These are phyloP conservation scores for Eremomyces bilateralis DNA, from an alignment of 495 filamentous ascomycete species.

Conservation along the genomic window DNA sequence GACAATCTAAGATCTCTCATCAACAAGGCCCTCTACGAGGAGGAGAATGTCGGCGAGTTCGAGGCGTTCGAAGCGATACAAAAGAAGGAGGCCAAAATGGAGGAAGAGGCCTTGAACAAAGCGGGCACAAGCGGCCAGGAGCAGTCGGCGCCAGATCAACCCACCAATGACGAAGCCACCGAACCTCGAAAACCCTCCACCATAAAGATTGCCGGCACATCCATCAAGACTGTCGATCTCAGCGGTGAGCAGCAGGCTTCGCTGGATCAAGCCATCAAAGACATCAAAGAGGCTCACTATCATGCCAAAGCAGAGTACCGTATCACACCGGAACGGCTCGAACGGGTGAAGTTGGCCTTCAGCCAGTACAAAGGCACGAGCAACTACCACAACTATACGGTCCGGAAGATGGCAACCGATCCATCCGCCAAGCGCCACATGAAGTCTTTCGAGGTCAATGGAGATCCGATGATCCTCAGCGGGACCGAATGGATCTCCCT, in stretches of 20 bases:
- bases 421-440: conserved; percentile 71
- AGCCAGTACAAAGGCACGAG: conserved; percentile 53
- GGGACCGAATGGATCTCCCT: conserved; percentile 77
- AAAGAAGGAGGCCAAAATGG: background rate
- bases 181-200: background rate
- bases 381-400: conserved; percentile 92
- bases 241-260: conserved; percentile 10
- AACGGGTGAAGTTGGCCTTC: conserved; percentile 49
- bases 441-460: conserved; percentile 65
- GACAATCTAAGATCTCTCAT: conserved; percentile 20
- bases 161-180: background rate
- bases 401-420: conserved; percentile 61
- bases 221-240: background rate
- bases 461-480: conserved; percentile 1
- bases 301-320: conserved; percentile 63
- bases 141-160: background rate
- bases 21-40: conserved; percentile 19
- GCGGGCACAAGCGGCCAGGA: background rate
- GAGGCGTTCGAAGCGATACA: background rate
- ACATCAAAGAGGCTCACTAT: conserved; percentile 57
- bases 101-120: background rate
- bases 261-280: conserved; percentile 42
- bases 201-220: background rate
- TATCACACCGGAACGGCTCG: conserved; percentile 44
- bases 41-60: background rate